Base-by-base conservation (phyloP, 305 asterid genomes). In the Fraxinus baroniana region DNA sequence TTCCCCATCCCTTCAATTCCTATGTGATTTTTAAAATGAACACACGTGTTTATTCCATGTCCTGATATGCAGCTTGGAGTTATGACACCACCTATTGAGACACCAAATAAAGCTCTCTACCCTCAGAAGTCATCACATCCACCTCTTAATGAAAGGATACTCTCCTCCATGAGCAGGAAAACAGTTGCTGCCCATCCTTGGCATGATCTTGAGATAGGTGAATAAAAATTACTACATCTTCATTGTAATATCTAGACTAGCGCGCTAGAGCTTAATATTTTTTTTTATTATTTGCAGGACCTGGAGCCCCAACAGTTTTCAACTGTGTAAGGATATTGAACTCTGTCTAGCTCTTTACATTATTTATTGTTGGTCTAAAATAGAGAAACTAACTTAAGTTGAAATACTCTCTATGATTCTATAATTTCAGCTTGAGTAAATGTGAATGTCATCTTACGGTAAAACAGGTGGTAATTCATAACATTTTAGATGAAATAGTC, bases 121-220 rank as follows among this genome's bases (percentile, higher is more conserved):
- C 39, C 86, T 75, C 83, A 78, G 62, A 86, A 87, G 85, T 20
- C 85, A 73, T 49, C 94, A 15, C 94, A 41, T 81, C 90, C 89
- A 33, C 94, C 93, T 84, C 98, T 95, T 70, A 93, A 93, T 80
- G 97, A 95, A 86, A 94, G 98, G 87, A 94, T 94, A 57, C 93
- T 95, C 82, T 89, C 97, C 41, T 95, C 99, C 80, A 86, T 95
- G 90, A 88, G 90, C 75, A 91, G 97, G 86, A 92, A 92, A 90
- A 73, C 89, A 76, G 95, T 90, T 80, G 98, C 99, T 83, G 99
- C 99, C 84, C 99, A 95, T 90, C 98, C 99, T 15, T 94, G 99
- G 99, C 99, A 95, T 88, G 99, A 95, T 88, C 98, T 95, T 78
- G 99, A 95, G 93, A 94, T 95, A 78, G 99, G 98, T 92, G 83